These are phyloP conservation scores for Haplosporangium sp. DNA, from an alignment of 371 early-diverging fungal genomes.

Conservation along the genomic window DNA sequence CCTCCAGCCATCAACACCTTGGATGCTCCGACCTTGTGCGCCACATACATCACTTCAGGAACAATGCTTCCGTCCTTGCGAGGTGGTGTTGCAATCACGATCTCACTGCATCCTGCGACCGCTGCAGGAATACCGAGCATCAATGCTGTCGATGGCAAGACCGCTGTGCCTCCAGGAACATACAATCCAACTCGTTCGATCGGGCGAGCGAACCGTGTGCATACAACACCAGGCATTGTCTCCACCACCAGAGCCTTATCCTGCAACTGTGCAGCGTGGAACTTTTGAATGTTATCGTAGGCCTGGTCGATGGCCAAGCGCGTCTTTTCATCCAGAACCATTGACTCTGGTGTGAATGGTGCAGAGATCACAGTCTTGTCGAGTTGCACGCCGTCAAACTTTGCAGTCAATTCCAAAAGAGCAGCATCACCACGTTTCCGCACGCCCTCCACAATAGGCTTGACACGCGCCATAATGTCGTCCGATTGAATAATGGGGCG, in stretches of 20 bases:
- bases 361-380: slow-evolving; percentile 78
- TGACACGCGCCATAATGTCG: slow-evolving; percentile 87
- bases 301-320: slow-evolving; percentile 93
- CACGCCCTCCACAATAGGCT: slow-evolving; percentile 92
- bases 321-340: slow-evolving; percentile 76
- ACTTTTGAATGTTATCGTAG: slow-evolving; percentile 90
- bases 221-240: slow-evolving; percentile 96
- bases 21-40: slow-evolving; percentile 95
- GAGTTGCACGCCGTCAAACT: slow-evolving; percentile 91
- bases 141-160: slow-evolving; percentile 93
- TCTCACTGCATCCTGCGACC: slow-evolving; percentile 95
- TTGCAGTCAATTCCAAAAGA: slow-evolving; percentile 82
- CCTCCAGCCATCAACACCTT: slow-evolving; percentile 95
- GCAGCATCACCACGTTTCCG: slow-evolving; percentile 89
- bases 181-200: slow-evolving; percentile 97
- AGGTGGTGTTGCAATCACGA: slow-evolving; percentile 97
- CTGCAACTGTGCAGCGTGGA: slow-evolving; percentile 95
- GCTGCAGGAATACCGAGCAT: slow-evolving; percentile 98
- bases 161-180: slow-evolving; percentile 98
- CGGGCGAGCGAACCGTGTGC: slow-evolving; percentile 91
- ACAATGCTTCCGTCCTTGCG: slow-evolving; percentile 89
- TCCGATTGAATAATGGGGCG: slow-evolving; percentile 93
- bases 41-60: slow-evolving; percentile 97
- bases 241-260: slow-evolving; percentile 81
- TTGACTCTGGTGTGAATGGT: slow-evolving; percentile 82